Base-by-base conservation (phyloP, 805 yeast species). In the Barnettozyma wickerhamii region DNA sequence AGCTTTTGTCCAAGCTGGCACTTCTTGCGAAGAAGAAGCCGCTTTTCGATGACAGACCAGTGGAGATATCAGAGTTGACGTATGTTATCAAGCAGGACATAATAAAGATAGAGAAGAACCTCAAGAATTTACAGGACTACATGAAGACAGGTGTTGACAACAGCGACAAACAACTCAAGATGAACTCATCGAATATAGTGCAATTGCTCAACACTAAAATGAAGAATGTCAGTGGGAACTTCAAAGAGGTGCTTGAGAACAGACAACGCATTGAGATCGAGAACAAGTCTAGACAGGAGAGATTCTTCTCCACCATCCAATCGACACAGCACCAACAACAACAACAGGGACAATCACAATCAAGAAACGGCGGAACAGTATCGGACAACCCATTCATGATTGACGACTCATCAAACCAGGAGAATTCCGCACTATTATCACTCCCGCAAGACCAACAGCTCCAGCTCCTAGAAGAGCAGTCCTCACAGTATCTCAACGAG, bases 1-100 rank as follows among this genome's bases (percentile, higher is more conserved):
- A 79, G 39, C 69, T 89, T 51, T 68, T 93, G 41, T 79, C 84
- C 29, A 81, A 88, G 53, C 69, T 93, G 40, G 96, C 98, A 2
- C 68, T 62, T 28, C 56, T 93, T 49, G 97, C 99, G 4, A 88
- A 84, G 60, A 72, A 89, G 52, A 90, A 89, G 59, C 95, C 96
- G 15, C 64, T 91, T 58, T 87, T 93, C 50, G 96, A 90, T 56
- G 99, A 93, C 63, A 81, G 84, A 50, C 97, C 98, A 1, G 81
- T 87, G 13, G 98, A 93, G 58, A 87, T 93, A 48, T 86, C 90
- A 17, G 96, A 93, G 60, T 69, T 93, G 48, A 90, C 99, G 0
- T 85, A 67, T 48, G 61, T 68, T 4, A 81, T 84, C 46, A 85
- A 84, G 48, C 97, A 93, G 60, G 95, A 85, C 55, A 80, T 93